Conservation (phyloP, 2,329 filamentous ascomycete genomes). For the Graphiopsis chlorocephala region DNA sequence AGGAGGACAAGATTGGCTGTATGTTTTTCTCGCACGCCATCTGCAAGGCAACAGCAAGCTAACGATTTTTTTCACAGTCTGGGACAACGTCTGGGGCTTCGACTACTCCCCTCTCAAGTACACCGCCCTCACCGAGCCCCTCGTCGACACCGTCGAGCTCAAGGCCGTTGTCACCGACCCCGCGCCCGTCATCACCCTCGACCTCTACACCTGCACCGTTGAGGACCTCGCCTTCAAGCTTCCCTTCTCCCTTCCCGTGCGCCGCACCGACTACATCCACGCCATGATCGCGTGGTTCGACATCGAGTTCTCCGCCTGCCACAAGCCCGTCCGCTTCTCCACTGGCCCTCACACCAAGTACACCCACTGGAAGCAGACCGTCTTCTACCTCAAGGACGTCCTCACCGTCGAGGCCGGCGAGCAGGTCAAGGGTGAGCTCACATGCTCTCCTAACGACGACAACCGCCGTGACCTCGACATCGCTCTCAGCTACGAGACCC, state of each 20-base stretch:
- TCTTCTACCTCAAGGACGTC: constrained; percentile 94
- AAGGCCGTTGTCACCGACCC: constrained; percentile 97
- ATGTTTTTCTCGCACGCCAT: constrained; percentile 41
- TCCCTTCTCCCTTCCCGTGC: constrained; percentile 71
- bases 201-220: constrained; percentile 76
- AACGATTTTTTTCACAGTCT: constrained; percentile 60
- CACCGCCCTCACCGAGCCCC: constrained; percentile 88
- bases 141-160: constrained; percentile 96
- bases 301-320: constrained; percentile 96
- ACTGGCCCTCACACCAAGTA: constrained; percentile 98
- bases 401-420: constrained; percentile 89
- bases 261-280: constrained; percentile 94
- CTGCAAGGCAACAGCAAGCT: constrained; percentile 21
- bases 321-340: constrained; percentile 95
- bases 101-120: constrained; percentile 92
- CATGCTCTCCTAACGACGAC: constrained; percentile 86
- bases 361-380: constrained; percentile 99
- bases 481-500: constrained; percentile 75
- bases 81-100: constrained; percentile 99
- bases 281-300: constrained; percentile 98
- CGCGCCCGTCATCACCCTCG: constrained; percentile 76
- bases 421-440: constrained; percentile 68
- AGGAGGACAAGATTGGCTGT: constrained; percentile 99
- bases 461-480: constrained; percentile 96
- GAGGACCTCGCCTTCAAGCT: constrained; percentile 80